Evolutionary conservation across 352 stramenopile genomes (phyloP).

Genomic region (Pseudoperonospora humuli): DNA sequence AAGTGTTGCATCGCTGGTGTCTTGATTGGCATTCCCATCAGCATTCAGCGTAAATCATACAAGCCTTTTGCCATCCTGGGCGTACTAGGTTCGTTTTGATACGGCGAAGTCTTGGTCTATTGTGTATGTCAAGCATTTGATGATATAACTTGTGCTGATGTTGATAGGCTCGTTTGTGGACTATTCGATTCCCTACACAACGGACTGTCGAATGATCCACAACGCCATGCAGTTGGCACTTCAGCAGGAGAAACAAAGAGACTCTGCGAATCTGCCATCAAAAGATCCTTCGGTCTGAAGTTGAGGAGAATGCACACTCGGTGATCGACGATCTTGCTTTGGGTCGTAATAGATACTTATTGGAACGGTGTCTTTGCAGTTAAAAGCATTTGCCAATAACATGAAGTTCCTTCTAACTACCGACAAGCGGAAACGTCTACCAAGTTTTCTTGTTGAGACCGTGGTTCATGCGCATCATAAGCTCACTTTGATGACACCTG

Average conservation of each 20-base stretch:
- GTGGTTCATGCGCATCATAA: too few relatives aligned
- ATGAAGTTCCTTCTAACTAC: too few relatives aligned
- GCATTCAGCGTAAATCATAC: slow-evolving; percentile 74
- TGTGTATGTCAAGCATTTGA: not conserved
- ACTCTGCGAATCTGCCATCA: slow-evolving; percentile 6
- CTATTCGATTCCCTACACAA: slow-evolving; percentile 79
- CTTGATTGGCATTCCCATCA: slow-evolving; percentile 75
- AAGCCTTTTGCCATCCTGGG: slow-evolving; percentile 71
- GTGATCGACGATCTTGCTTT: too few relatives aligned
- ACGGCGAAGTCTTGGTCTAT: not conserved
- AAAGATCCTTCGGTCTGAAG: not conserved
- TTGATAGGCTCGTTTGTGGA: slow-evolving; percentile 71
- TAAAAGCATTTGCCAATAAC: too few relatives aligned
- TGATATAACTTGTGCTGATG: not conserved
- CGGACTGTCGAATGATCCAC: slow-evolving; percentile 71
- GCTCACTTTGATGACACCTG: too few relatives aligned
- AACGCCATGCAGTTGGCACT: slow-evolving; percentile 67
- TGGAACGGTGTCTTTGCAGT: too few relatives aligned
- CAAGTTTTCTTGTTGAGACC: too few relatives aligned
- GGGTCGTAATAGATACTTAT: too few relatives aligned
- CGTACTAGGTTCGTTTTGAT: slow-evolving; percentile 48
- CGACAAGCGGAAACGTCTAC: too few relatives aligned
- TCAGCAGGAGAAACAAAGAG: slow-evolving; percentile 48
- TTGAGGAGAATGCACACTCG: too few relatives aligned
- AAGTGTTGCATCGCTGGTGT: slow-evolving; percentile 76